A percentile compares a stretch with the other conserved stretches of the same genome.
Conservation (phyloP, 192 early-diverging fungal genomes). For the Fimicolochytrium jonesii region DNA sequence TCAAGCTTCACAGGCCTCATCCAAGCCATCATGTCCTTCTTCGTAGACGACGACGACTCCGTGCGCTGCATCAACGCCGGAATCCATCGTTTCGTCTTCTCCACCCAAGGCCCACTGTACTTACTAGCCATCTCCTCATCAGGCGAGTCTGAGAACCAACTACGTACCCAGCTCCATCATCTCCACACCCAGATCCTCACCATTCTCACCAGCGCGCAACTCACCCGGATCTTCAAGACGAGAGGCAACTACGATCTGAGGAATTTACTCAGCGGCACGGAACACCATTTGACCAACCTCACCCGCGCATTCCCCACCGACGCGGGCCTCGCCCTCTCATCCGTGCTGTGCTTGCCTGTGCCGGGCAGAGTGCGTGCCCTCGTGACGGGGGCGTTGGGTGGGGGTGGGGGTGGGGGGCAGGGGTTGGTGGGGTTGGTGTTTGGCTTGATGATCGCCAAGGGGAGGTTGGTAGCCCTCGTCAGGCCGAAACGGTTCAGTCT, state of each 20-base stretch:
- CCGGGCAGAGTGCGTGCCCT: no score
- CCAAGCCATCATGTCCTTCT: conserved; percentile 84
- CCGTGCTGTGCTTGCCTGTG: not conserved
- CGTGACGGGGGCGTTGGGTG: no score
- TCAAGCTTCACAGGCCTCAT: conserved; percentile 84
- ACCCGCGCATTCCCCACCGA: not conserved
- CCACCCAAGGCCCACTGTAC: conserved; percentile 75
- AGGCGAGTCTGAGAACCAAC: conserved; percentile 69
- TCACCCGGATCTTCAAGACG: conserved; percentile 82
- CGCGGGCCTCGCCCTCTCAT: not conserved
- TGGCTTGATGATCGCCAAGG: conserved; percentile 72
- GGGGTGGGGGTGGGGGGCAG: no score
- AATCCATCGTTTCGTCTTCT: conserved; percentile 76
- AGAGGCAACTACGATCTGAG: conserved; percentile 85
- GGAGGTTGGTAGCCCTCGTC: conserved; percentile 69
- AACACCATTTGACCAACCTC: no score
- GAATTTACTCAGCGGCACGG: conserved; percentile 52
- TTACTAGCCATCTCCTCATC: conserved; percentile 76
- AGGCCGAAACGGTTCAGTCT: conserved; percentile 73
- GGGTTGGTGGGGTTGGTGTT: conserved; percentile 73
- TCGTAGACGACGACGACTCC: conserved; percentile 75
- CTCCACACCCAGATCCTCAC: conserved; percentile 83
- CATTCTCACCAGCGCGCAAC: conserved; percentile 71
- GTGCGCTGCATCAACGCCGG: conserved; percentile 67
- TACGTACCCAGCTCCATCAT: conserved; percentile 62